A percentile compares a stretch with the other conserved stretches of the same genome.
These are phyloP conservation scores for Colletotrichum musicola DNA, from an alignment of 2,329 filamentous ascomycete species.

Conservation along the genomic window DNA sequence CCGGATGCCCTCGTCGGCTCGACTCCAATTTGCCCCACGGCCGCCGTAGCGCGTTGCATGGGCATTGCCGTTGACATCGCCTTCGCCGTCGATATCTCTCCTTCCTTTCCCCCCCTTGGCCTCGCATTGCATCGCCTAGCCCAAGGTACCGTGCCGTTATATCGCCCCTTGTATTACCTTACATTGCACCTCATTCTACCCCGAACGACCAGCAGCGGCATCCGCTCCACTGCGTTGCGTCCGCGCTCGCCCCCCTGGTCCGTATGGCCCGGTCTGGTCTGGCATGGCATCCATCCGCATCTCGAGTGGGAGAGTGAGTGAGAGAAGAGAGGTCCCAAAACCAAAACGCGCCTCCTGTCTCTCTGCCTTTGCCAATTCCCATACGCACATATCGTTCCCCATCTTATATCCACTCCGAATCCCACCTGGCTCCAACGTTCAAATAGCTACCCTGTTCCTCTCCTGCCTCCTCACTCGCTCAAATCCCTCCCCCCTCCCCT, in stretches of 20 bases:
- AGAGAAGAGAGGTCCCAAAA: conserved; percentile 20
- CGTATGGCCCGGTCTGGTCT: conserved; percentile 11
- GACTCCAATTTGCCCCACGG: conserved; percentile 34
- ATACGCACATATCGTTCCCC: conserved; percentile 45
- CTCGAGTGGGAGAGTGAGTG: conserved; percentile 9
- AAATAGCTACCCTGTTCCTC: conserved; percentile 50
- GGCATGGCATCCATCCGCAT: conserved; percentile 5
- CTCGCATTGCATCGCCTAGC: conserved; percentile 29
- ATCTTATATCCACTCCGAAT: conserved; percentile 51
- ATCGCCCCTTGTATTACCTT: conserved; percentile 36
- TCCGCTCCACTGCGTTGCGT: conserved; percentile 31
- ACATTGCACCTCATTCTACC: conserved; percentile 37
- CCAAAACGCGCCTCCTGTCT: conserved; percentile 32
- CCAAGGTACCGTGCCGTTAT: conserved; percentile 34
- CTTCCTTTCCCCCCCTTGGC: conserved; percentile 2
- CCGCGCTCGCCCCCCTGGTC: conserved; percentile 21
- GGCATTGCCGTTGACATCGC: conserved; percentile 32
- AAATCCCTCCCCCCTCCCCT: conserved; percentile 24
- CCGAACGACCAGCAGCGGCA: conserved; percentile 32
- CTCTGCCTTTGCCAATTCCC: conserved; percentile 32
- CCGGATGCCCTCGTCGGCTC: conserved; percentile 15
- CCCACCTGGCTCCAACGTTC: conserved; percentile 49
- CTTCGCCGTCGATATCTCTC: conserved; percentile 25
- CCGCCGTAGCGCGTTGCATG: conserved; percentile 32
- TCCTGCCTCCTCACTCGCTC: conserved; percentile 44